Evolutionary conservation across 2,329 filamentous ascomycete species (phyloP), one percentile per base, ranked within the genome.

Genomic region (Ciborinia camelliae): DNA sequence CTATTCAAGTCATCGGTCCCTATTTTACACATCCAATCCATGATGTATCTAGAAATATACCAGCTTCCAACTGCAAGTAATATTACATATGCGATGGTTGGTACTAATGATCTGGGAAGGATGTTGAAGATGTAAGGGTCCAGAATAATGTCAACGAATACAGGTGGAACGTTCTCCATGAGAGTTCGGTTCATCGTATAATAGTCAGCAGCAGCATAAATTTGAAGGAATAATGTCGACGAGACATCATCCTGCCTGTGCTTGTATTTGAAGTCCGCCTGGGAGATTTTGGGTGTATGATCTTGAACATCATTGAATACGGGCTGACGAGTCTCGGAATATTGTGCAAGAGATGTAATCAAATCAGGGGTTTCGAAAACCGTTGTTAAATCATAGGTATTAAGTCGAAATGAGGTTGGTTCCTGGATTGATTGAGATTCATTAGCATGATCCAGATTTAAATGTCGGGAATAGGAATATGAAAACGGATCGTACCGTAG

Each of bases 81-180:
- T 4, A 82, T 71, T 62, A 96, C 81, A 76, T 92, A 96, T 43
- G 78, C 79, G 15, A 85, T 85, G 1, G 90, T 94, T 26, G 90
- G 87, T 28, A 90, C 73, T 20, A 98, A 80, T 4, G 92, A 96
- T 60, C 81, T 81, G 15, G 95, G 95, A 61, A 98, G 81, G 20
- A 92, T 74, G 78, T 96, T 95, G 73, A 88, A 78, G 48, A 96
- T 67, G 74, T 89, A 98, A 0, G 92, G 92, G 76, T 98, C 95
- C 30, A 99, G 84, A 72, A 97, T 90, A 76, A 87, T 77, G 71
- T 99, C 94, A 60, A 89, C 89, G 62, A 86, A 80, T 4, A 98
- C 92, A 0, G 87, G 85, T 2, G 88, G 88, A 18, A 91, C 89
- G 67, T 82, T 73, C 57, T 80, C 77, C 94, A 98, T 98, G 72